These are phyloP conservation scores for Trypanosoma brucei DNA, from an alignment of 208 protist genomes.

Conservation along the genomic window DNA sequence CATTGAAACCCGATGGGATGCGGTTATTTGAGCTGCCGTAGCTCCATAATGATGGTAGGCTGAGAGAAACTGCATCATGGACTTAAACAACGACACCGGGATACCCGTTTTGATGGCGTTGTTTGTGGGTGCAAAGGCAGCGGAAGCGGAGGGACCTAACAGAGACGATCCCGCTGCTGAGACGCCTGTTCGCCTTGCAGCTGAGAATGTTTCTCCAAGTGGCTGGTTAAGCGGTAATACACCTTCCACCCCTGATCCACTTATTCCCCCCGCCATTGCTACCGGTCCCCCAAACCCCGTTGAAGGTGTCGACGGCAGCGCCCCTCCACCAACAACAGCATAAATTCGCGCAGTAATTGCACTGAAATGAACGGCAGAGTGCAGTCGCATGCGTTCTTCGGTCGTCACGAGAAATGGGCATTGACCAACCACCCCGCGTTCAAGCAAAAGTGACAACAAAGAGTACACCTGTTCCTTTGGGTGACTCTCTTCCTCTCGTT, in stretches of 20 bases:
- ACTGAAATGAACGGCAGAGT: slow-evolving; percentile 16
- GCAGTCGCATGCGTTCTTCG: slow-evolving; percentile 16
- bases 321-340: slow-evolving; percentile 1
- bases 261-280: not conserved
- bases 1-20: not conserved
- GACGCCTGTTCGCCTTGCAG: too few relatives aligned
- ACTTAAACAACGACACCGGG: slow-evolving; percentile 12
- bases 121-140: not conserved
- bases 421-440: slow-evolving; percentile 19
- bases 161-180: slow-evolving; percentile 1
- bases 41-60: slow-evolving; percentile 24
- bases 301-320: not conserved
- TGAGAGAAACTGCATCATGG: slow-evolving; percentile 27
- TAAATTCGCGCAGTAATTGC: slow-evolving; percentile 14
- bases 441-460: slow-evolving; percentile 19
- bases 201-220: too few relatives aligned
- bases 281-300: not conserved
- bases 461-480: slow-evolving; percentile 28
- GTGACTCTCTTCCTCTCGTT: slow-evolving; percentile 24
- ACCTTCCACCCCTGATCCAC: too few relatives aligned
- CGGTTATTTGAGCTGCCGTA: slow-evolving; percentile 4
- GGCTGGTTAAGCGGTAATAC: too few relatives aligned
- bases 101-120: not conserved
- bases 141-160: not conserved
- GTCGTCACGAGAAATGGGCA: slow-evolving; percentile 15